phyloP scores from a whole-genome alignment of 192 early-diverging fungal species.

The Rhizoclosmatium globosum region DNA sequence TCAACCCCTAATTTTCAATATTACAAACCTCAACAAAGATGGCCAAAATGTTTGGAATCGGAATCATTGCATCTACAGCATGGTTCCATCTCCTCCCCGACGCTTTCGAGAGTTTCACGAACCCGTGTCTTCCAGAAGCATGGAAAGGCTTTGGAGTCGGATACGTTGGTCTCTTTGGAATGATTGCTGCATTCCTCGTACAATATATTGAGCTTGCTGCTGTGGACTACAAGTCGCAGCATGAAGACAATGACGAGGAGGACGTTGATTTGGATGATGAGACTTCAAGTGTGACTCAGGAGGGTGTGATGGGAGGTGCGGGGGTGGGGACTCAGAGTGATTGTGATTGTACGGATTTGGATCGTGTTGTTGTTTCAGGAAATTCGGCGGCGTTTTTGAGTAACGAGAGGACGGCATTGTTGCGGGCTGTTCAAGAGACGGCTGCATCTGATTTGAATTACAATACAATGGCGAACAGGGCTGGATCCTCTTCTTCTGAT shows the following conservation, averaged over 20 bases:
- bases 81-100: conserved; percentile 56
- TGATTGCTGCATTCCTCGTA: conserved; percentile 44
- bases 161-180: conserved; percentile 48
- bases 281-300: too few relatives aligned
- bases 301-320: too few relatives aligned
- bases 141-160: conserved; percentile 29
- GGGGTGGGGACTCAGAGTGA: too few relatives aligned
- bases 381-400: not conserved
- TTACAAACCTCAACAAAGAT: conserved; percentile 6
- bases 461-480: too few relatives aligned
- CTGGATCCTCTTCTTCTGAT: not conserved
- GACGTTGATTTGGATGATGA: too few relatives aligned
- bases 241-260: not conserved
- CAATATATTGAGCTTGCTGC: conserved; percentile 42
- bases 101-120: conserved; percentile 30
- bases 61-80: conserved; percentile 56
- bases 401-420: not conserved
- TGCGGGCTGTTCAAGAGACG: not conserved
- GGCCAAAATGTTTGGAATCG: conserved; percentile 60
- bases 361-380: not conserved
- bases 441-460: not conserved
- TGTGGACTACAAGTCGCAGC: conserved; percentile 8
- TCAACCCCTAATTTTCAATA: not conserved
- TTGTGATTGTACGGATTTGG: not conserved
- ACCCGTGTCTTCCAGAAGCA: conserved; percentile 16